A percentile compares a stretch with the other conserved stretches of the same genome.
These are phyloP conservation scores for Backusella australiensis DNA, from an alignment of 192 early-diverging fungal species.

Conservation along the genomic window DNA sequence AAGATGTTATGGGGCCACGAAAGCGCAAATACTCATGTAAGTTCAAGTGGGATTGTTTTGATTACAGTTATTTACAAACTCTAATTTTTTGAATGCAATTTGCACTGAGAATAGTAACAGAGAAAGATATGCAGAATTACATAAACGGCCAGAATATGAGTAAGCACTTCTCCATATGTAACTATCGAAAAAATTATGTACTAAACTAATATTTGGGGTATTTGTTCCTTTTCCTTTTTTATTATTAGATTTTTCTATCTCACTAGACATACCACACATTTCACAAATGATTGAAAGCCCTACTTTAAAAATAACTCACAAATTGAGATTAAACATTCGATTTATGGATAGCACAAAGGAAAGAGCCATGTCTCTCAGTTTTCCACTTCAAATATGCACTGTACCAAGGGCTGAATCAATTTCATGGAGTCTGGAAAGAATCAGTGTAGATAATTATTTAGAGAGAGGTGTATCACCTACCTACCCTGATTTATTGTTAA, in stretches of 20 bases:
- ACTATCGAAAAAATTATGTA: neutral
- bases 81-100: neutral
- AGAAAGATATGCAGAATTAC: slow-evolving; percentile 4
- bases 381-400: neutral
- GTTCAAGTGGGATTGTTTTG: neutral
- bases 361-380: slow-evolving; percentile 1
- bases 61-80: neutral
- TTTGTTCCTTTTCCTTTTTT: slow-evolving; percentile 1
- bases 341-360: neutral
- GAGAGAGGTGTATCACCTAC: neutral
- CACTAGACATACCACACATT: slow-evolving; percentile 5
- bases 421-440: neutral
- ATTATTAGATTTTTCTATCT: neutral
- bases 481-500: neutral
- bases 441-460: neutral
- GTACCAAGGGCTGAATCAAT: neutral
- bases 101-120: neutral
- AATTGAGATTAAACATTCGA: neutral
- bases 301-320: slow-evolving; percentile 7
- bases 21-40: slow-evolving; percentile 6
- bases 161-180: neutral
- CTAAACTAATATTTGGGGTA: neutral
- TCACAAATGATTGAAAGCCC: neutral
- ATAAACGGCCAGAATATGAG: neutral
- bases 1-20: neutral